Percentiles rank a stretch among this genome's conserved stretches.
Conservation (phyloP, 176 grass and related monocot species). For the Dactylis glomerata region DNA sequence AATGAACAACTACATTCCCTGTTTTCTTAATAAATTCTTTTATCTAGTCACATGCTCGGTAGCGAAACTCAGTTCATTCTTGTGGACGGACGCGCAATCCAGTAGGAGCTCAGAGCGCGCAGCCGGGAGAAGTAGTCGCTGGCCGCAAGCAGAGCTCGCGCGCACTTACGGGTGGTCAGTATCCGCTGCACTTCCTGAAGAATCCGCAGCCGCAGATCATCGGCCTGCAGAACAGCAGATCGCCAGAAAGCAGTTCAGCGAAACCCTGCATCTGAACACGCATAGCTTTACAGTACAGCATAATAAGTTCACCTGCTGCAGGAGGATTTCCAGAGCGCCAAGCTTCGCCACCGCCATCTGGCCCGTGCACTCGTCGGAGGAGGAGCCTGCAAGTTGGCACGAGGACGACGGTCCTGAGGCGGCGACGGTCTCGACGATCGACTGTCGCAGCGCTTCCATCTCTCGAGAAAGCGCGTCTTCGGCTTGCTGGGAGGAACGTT, state of each 20-base stretch:
- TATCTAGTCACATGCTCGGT: no score
- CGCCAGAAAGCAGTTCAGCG: background rate
- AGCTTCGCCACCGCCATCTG: constrained; percentile 49
- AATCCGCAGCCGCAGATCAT: constrained; percentile 46
- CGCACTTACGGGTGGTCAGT: constrained; percentile 48
- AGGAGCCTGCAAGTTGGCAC: background rate
- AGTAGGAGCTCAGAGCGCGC: constrained; percentile 51
- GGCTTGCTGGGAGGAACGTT: constrained; percentile 39
- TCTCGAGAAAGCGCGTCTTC: constrained; percentile 39
- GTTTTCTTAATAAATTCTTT: no score
- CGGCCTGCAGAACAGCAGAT: constrained; percentile 25
- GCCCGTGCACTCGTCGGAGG: constrained; percentile 15
- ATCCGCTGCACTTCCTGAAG: constrained; percentile 39
- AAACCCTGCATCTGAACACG: no score
- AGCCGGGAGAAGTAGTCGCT: constrained; percentile 45
- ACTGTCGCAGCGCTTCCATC: constrained; percentile 43
- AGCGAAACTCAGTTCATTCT: constrained; percentile 11
- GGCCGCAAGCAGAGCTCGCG: constrained; percentile 49
- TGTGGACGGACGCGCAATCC: constrained; percentile 51
- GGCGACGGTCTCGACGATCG: constrained; percentile 28
- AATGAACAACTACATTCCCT: no score
- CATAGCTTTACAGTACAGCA: no score
- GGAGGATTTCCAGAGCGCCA: constrained; percentile 33
- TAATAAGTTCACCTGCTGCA: constrained; percentile 33
- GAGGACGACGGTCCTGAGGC: constrained; percentile 20